These are phyloP conservation scores for Xylaria flabelliformis DNA, from an alignment of 495 filamentous ascomycete genomes.

Conservation along the genomic window DNA sequence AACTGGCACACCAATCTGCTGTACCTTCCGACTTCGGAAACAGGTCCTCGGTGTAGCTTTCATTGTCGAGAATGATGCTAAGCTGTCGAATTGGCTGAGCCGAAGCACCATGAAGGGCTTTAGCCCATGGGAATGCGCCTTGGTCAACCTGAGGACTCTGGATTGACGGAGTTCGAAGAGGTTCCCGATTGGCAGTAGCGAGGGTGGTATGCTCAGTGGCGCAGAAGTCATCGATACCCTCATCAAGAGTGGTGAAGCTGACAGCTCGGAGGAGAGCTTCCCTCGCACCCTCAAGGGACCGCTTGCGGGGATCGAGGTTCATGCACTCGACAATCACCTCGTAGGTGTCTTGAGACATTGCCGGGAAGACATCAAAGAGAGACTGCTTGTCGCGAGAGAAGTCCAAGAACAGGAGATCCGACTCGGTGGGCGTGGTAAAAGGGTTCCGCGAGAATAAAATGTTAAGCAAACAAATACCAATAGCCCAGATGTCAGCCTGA, in stretches of 20 bases:
- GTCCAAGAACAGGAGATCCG: conserved; percentile 88
- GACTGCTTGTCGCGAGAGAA: conserved; percentile 92
- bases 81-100: conserved; percentile 80
- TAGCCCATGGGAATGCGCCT: conserved; percentile 92
- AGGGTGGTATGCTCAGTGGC: conserved; percentile 72
- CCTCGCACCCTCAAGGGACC: conserved; percentile 78
- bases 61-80: conserved; percentile 79
- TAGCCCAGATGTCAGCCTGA: conserved; percentile 91
- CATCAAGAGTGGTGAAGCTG: conserved; percentile 89
- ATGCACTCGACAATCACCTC: conserved; percentile 88
- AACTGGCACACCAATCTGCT: conserved; percentile 74
- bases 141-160: conserved; percentile 82
- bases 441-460: conserved; percentile 95
- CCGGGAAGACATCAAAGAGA: conserved; percentile 97
- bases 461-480: conserved; percentile 95
- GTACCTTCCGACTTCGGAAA: conserved; percentile 81
- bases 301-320: conserved; percentile 87
- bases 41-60: conserved; percentile 83
- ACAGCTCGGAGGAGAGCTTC: conserved; percentile 77
- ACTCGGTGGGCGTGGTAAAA: conserved; percentile 84
- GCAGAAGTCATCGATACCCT: conserved; percentile 92
- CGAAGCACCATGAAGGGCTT: conserved; percentile 81
- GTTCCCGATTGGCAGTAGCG: conserved; percentile 89
- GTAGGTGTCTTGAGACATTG: conserved; percentile 97
- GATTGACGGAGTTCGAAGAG: conserved; percentile 93